Percentiles rank a stretch among this genome's conserved stretches.
Evolutionary conservation across 1,284 basidiomycete genomes (phyloP).

Genomic region (Apiotrichum siamense): DNA sequence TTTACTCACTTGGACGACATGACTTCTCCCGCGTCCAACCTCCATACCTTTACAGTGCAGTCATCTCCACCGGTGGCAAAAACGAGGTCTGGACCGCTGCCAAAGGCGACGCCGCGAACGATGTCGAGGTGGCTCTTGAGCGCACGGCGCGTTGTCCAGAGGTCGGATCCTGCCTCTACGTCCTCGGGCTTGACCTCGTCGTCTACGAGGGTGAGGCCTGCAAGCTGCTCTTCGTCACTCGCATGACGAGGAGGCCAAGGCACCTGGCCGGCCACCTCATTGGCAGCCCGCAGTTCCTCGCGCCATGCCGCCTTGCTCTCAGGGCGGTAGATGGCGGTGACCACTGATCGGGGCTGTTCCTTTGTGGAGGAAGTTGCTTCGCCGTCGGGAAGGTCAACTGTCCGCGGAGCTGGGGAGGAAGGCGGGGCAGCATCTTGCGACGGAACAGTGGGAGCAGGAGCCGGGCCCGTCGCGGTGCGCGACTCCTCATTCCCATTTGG

Average conservation of each 20-base stretch:
- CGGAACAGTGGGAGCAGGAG: background rate
- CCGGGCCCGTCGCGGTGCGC: background rate
- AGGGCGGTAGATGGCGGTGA: slow-evolving; percentile 80
- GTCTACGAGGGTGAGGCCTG: slow-evolving; percentile 43
- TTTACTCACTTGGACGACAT: slow-evolving; percentile 29
- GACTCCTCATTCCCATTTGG: slow-evolving; percentile 8
- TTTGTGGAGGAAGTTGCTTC: background rate
- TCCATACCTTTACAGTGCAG: slow-evolving; percentile 91
- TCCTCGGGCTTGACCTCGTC: slow-evolving; percentile 57
- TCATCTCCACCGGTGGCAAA: slow-evolving; percentile 91
- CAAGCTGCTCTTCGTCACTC: slow-evolving; percentile 36
- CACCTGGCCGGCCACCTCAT: slow-evolving; percentile 42
- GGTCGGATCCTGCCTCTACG: slow-evolving; percentile 38
- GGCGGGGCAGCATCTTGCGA: slow-evolving; percentile 10
- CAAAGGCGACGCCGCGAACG: slow-evolving; percentile 79
- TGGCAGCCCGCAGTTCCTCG: slow-evolving; percentile 53
- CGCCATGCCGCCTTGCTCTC: slow-evolving; percentile 78
- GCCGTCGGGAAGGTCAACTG: slow-evolving; percentile 21
- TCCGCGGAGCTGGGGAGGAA: slow-evolving; percentile 30
- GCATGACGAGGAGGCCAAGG: slow-evolving; percentile 15
- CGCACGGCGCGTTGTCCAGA: slow-evolving; percentile 77
- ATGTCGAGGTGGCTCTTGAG: slow-evolving; percentile 85
- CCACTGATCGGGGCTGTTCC: slow-evolving; percentile 47
- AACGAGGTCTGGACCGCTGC: slow-evolving; percentile 68
- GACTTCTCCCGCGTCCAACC: slow-evolving; percentile 27